Percentiles rank a stretch among this genome's conserved stretches.
Conservation (phyloP, 179 eudicot genomes). For the Spinacia oleracea region DNA sequence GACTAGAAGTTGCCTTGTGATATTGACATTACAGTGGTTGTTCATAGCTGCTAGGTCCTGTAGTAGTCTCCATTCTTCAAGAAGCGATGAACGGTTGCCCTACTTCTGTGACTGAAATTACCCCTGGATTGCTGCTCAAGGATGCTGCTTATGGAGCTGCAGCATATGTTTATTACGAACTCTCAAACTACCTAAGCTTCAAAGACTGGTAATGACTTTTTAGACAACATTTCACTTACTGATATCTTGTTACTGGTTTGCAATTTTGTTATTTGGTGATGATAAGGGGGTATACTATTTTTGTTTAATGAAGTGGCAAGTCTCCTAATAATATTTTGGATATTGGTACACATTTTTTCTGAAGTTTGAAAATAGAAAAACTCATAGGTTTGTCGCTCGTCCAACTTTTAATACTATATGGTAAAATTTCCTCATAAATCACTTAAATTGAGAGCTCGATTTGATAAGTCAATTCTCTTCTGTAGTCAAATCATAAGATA, state of each 20-base stretch:
- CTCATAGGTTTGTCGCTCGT: neutral
- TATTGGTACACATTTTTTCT: neutral
- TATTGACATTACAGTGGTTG: slow-evolving; percentile 25
- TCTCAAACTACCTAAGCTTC: slow-evolving; percentile 95
- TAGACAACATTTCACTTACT: neutral
- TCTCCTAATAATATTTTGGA: neutral
- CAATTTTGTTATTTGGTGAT: neutral
- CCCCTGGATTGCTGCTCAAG: slow-evolving; percentile 84
- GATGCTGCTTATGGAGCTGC: slow-evolving; percentile 99
- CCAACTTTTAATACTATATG: neutral
- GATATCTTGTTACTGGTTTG: neutral
- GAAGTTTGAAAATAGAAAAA: neutral
- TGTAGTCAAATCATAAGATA: neutral
- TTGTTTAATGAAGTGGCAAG: neutral
- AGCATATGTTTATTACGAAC: slow-evolving; percentile 96
- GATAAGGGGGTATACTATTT: neutral
- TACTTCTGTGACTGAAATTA: slow-evolving; percentile 73
- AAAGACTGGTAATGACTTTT: slow-evolving; percentile 73
- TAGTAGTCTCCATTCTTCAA: slow-evolving; percentile 94
- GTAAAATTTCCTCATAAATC: neutral
- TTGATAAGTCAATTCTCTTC: neutral
- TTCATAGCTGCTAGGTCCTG: slow-evolving; percentile 89
- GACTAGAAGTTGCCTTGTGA: slow-evolving; percentile 23
- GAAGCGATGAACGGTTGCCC: slow-evolving; percentile 96
- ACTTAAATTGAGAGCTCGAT: neutral